Evolutionary conservation across 768 basidiomycete species (phyloP).

Genomic region (Chalciporus sphaerocephalus): DNA sequence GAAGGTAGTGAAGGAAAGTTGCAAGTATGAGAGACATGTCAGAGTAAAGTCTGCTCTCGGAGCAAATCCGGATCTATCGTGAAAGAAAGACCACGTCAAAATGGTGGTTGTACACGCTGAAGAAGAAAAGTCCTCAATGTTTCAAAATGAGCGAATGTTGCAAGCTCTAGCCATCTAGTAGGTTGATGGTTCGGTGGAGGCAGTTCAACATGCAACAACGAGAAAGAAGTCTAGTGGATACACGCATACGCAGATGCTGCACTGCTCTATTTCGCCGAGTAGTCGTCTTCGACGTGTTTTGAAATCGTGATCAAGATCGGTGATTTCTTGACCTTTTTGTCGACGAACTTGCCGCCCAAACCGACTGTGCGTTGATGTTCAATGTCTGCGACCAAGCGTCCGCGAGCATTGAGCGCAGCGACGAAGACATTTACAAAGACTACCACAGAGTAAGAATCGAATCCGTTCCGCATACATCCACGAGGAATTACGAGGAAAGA

Average conservation of each 20-base stretch:
- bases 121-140: background rate
- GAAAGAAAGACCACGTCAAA: background rate
- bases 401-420: constrained; percentile 14
- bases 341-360: constrained; percentile 6
- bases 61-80: background rate
- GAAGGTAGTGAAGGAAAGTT: background rate
- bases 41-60: background rate
- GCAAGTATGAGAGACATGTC: no score
- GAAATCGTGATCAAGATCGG: constrained; percentile 18
- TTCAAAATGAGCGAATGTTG: background rate
- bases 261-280: constrained; percentile 5
- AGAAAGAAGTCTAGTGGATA: no score
- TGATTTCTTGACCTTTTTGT: constrained; percentile 4
- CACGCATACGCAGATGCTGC: background rate
- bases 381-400: constrained; percentile 8
- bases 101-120: background rate
- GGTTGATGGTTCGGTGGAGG: no score
- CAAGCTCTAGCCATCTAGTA: background rate
- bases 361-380: constrained; percentile 8
- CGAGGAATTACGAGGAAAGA: no score
- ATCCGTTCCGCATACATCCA: background rate
- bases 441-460: background rate
- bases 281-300: constrained; percentile 6
- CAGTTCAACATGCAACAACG: no score
- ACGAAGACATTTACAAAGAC: constrained; percentile 20